Base-by-base conservation (phyloP, 495 filamentous ascomycete genomes). In the Penicillium bialowiezense region DNA sequence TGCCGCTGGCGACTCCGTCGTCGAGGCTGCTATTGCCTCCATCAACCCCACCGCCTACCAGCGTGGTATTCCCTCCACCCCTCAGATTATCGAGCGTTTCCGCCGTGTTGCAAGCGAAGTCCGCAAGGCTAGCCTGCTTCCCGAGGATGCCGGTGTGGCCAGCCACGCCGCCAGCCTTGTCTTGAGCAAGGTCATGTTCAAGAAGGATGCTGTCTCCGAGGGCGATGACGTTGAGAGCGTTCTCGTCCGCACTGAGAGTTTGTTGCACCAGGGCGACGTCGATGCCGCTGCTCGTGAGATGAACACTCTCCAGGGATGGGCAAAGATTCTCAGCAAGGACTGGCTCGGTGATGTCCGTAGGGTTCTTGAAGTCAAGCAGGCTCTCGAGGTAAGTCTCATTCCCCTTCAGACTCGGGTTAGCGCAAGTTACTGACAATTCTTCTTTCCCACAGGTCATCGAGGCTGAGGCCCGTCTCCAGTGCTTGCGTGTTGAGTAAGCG, bases 151-250 rank as follows among this genome's bases (percentile, higher is more conserved):
- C 3, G 93, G 93, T 49, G 88, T 97, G 17, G 91, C 93, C 12
- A 90, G 87, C 60, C 93, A 97, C 65, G 89, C 91, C 1, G 88
- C 88, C 10, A 95, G 88, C 67, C 84, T 87, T 56, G 73, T 92
- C 20, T 65, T 98, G 63, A 95, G 88, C 74, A 91, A 95, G 69
- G 74, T 97, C 19, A 78, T 97, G 68, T 97, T 98, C 79, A 87
- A 86, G 76, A 96, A 96, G 76, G 80, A 89, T 60, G 88, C 85
- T n/a, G 73, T 93, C 34, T 84, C 91, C 1, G 78, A 80, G 21
- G 92, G 95, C 19, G 83, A 93, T 56, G 93, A 98, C 63, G 92
- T 97, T 17, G 93, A 97, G 77, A 95, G 90, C 62, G 83, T 96
- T 52, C 80, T 98, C 10, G 85, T 88, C 2, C 76, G 93, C 47